Conservation (phyloP, 1,284 basidiomycete species). For the Calocybe gambosa region DNA sequence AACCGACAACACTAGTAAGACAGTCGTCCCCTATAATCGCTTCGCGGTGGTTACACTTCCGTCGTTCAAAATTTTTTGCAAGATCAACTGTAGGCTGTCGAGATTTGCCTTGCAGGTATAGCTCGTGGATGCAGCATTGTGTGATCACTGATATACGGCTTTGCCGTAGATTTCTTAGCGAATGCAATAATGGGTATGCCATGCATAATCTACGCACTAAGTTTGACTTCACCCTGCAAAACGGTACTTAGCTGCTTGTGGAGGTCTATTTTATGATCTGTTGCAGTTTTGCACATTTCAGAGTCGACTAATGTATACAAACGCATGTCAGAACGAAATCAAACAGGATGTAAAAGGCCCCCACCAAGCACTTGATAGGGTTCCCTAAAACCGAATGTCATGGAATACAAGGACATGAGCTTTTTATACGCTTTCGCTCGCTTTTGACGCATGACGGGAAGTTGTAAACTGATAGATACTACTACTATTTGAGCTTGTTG, state of each 20-base stretch:
- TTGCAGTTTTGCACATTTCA: constrained; percentile 73
- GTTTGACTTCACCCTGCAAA: constrained; percentile 82
- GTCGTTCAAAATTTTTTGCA: constrained; percentile 88
- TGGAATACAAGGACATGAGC: constrained; percentile 83
- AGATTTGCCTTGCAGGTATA: constrained; percentile 74
- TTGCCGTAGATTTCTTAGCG: constrained; percentile 30
- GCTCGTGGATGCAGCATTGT: constrained; percentile 88
- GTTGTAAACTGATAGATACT: constrained; percentile 1
- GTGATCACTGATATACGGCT: constrained; percentile 81
- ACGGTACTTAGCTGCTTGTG: constrained; percentile 67
- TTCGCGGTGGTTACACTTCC: constrained; percentile 92
- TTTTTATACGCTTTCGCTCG: constrained; percentile 89
- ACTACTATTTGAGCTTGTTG: constrained; percentile 21
- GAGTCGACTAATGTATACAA: constrained; percentile 60
- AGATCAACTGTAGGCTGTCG: constrained; percentile 76
- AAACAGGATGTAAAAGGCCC: constrained; percentile 5
- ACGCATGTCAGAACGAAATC: constrained; percentile 3
- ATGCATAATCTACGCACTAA: constrained; percentile 55
- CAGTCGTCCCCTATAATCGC: constrained; percentile 82
- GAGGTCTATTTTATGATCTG: constrained; percentile 68
- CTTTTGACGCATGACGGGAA: constrained; percentile 77
- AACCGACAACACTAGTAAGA: constrained; percentile 76
- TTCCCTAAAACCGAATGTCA: constrained; percentile 83
- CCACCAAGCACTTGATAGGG: constrained; percentile 88
- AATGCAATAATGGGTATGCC: constrained; percentile 2